Evolutionary conservation across 768 basidiomycete species (phyloP), one percentile per base, ranked within the genome.

Genomic region (Rhizopogon roseolus): DNA sequence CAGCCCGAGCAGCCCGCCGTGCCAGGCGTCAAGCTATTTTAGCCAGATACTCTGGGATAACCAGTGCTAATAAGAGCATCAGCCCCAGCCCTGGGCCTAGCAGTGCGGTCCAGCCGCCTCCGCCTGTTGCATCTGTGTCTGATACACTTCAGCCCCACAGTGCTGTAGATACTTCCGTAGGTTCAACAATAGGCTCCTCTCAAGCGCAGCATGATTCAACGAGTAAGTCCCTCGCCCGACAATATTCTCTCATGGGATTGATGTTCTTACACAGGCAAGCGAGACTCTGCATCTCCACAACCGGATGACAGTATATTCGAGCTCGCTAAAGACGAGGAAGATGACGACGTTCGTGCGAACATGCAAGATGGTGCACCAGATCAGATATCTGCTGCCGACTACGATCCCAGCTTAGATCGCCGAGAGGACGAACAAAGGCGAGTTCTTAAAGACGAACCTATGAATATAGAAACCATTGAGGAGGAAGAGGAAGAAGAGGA

Each of bases 331-430:
- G 80, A 80, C 41, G 77, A 75, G 22, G 80, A 84, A 17, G 73
- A 79, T 49, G 76, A 77, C 36, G 73, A 70, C 17, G 72, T 70
- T 16, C 73, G 79, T 36, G 74, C 73, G 7, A 76, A 78, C 52
- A 73, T 71, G 14, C 75, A 73, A 57, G 75, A 79, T 46, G 74
- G 70, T 37, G 73, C 71, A 51, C 68, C 75, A 66, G 84, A 88
- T 60, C 89, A 93, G 63, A 76, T 97, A 41, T 89, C 85, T 29
- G 95, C 95, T 19, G 95, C 93, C 42, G 95, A 98, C 70, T 97
- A 97, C 69, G 90, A 98, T 66, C 85, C 88, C 34, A 84, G 79
- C 60, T 65, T 87, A 60, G 96, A 98, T 72, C 80, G 88, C 22
- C 79, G 86, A 22, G 90, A 91, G 64, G 92, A 95, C 57, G 90